Conservation (phyloP, 345 rosid genomes). For the Combretum micranthum region DNA sequence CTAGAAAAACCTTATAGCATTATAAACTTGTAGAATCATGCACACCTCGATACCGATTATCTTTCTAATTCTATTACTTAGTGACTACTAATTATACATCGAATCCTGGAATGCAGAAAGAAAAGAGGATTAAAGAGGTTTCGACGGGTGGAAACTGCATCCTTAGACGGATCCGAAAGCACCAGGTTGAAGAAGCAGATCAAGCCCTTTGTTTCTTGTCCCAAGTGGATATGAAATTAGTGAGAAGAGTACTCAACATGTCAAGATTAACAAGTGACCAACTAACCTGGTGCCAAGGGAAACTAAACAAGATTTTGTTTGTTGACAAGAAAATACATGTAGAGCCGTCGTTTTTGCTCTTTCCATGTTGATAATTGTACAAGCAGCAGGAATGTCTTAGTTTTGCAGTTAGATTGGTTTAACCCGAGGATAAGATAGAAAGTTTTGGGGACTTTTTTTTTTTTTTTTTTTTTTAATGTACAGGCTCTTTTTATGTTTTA, state of each 20-base stretch:
- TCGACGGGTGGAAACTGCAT: constrained; percentile 51
- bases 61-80: not conserved
- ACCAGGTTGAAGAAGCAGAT: constrained; percentile 35
- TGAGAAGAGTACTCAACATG: constrained; percentile 80
- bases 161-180: constrained; percentile 38
- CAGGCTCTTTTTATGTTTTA: not conserved
- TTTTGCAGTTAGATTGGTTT: constrained; percentile 4
- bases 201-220: constrained; percentile 72
- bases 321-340: constrained; percentile 59
- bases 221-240: constrained; percentile 86
- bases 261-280: constrained; percentile 68
- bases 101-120: constrained; percentile 37
- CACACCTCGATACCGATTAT: no score
- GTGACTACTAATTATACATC: not conserved
- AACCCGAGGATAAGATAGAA: constrained; percentile 4
- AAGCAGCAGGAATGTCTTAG: not conserved
- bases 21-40: no score
- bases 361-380: constrained; percentile 37
- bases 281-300: constrained; percentile 66
- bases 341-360: constrained; percentile 68
- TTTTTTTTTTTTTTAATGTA: not conserved
- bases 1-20: no score
- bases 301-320: constrained; percentile 57
- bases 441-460: not conserved
- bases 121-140: constrained; percentile 51